Evolutionary conservation across 805 yeast genomes (phyloP).

Genomic region (Kluyveromyces lactis): DNA sequence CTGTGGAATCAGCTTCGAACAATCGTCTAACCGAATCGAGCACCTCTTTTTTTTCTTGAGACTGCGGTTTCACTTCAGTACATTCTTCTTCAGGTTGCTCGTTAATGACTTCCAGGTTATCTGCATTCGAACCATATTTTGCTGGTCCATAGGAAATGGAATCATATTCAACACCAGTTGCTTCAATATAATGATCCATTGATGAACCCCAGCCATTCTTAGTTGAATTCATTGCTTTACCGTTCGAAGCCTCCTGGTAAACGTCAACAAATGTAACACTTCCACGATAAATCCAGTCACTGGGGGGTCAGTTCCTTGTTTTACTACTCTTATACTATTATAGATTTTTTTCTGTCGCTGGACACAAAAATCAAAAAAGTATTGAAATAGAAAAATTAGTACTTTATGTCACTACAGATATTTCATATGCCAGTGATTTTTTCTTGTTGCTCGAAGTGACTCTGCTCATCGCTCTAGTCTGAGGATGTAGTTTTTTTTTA

Average conservation of each 20-base stretch:
- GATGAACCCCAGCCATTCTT: background rate
- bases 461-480: too few relatives aligned
- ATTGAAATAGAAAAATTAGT: too few relatives aligned
- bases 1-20: background rate
- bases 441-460: too few relatives aligned
- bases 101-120: background rate
- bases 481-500: too few relatives aligned
- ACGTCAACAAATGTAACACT: too few relatives aligned
- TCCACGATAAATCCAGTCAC: too few relatives aligned
- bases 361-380: background rate
- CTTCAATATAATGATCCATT: background rate
- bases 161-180: background rate
- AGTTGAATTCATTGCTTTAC: background rate
- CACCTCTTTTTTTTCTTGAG: background rate
- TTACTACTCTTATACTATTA: too few relatives aligned
- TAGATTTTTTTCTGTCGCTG: background rate
- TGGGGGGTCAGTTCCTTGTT: too few relatives aligned
- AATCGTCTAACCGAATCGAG: slow-evolving; percentile 1
- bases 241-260: too few relatives aligned
- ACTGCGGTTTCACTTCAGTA: background rate
- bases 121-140: background rate
- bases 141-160: background rate
- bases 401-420: too few relatives aligned
- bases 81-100: background rate
- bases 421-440: too few relatives aligned